Base-by-base conservation (phyloP, 345 rosid species). In the Populus nigra region DNA sequence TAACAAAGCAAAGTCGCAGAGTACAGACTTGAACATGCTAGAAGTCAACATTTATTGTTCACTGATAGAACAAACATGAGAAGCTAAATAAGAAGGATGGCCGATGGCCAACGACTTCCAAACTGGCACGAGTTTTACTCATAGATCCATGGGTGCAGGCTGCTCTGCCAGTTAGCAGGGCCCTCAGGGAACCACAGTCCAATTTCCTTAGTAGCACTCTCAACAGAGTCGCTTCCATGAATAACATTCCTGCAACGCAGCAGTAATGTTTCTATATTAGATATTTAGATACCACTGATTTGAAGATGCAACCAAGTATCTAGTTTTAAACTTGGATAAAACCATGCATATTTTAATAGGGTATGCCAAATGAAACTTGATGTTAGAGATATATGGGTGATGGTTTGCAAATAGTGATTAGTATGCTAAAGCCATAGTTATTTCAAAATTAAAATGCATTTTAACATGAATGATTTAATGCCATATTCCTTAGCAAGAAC, bases 101-200 rank as follows among this genome's bases (percentile, higher is more conserved):
- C 45, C 8, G 10, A 20, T 16, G 15, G 72, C 59, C 33, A 78
- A 66, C 12, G 25, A 25, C 15, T 59, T 23, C 35, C 35, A 16
- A 27, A 62, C 61, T 1, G 50, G 2, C 9, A 3, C 7, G 22
- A 71, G 35, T 72, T 43, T 80, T 83, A 93, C 63, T 96, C 99
- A 65, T 96, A 96, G 88, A 96, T 85, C 99, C 99, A 96, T 6
- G 91, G 86, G 65, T 82, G 87, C 74, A 89, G 80, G 82, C 92
- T 92, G 90, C 93, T 93, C 77, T 89, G 88, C 98, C 98, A 93
- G 91, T 71, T 80, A 33, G 86, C 88, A 71, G 89, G 88, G 27
- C 93, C 91, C 25, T 96, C 97, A 0, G 94, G 94, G 86, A 96
- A 96, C 99, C 99, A 96, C 81, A 93, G 78, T 1, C 89, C 98